These are phyloP conservation scores for Malania oleifera DNA, from an alignment of 164 flowering plant species.

Conservation along the genomic window DNA sequence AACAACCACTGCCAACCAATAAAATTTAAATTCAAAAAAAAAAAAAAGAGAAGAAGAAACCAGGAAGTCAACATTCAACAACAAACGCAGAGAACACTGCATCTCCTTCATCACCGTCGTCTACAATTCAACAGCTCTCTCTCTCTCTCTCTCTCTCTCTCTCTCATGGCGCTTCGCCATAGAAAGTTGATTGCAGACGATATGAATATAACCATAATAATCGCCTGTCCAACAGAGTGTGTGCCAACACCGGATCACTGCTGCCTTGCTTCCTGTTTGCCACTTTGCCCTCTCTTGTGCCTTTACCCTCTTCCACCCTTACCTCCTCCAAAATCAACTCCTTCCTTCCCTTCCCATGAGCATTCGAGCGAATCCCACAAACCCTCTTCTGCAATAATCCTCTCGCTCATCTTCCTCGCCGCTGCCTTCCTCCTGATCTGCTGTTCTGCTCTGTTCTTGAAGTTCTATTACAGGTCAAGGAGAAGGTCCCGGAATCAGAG, in stretches of 20 bases:
- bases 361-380: no score
- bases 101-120: background rate
- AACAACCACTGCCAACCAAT: no score
- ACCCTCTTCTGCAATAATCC: background rate
- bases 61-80: no score
- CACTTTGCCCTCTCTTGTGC: background rate
- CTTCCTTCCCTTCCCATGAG: no score
- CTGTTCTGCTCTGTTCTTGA: constrained; percentile 9
- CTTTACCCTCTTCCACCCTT: background rate
- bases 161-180: background rate
- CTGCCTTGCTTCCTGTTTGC: background rate
- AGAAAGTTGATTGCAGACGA: background rate
- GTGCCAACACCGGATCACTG: background rate
- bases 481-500: constrained; percentile 3
- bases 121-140: background rate
- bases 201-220: background rate
- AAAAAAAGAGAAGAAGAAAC: no score
- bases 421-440: background rate
- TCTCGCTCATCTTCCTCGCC: background rate
- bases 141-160: constrained; percentile 5
- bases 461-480: constrained; percentile 9
- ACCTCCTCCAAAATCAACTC: background rate
- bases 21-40: no score
- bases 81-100: no score
- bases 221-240: background rate